phyloP scores from a whole-genome alignment of 2,329 filamentous ascomycete species.

The Didymella segeticola region DNA sequence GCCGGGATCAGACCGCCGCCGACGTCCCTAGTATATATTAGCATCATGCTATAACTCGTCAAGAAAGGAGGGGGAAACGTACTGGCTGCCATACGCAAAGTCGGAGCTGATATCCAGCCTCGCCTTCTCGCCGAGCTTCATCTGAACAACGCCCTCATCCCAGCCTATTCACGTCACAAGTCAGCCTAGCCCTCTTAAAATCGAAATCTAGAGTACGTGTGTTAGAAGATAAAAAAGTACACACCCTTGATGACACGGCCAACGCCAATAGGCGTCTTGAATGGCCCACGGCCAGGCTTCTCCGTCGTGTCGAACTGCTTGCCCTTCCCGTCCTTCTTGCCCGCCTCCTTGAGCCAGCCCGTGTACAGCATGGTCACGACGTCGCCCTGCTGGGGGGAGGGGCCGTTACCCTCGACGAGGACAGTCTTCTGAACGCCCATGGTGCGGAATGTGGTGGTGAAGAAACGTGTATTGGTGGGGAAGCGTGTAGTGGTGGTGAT shows the following conservation, averaged over 20 bases:
- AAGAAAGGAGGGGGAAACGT: not conserved
- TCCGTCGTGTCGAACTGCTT: conserved; percentile 79
- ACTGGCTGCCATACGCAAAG: conserved; percentile 44
- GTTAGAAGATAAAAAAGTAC: conserved; percentile 18
- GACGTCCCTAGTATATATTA: not conserved
- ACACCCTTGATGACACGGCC: conserved; percentile 86
- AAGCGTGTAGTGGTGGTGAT: not conserved
- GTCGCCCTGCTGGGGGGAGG: conserved; percentile 38
- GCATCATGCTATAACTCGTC: not conserved
- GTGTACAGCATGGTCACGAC: conserved; percentile 43
- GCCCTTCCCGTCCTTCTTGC: conserved; percentile 36
- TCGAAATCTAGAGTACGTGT: no score
- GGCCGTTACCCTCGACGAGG: conserved; percentile 38
- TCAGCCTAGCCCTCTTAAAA: not conserved
- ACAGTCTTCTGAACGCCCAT: conserved; percentile 42
- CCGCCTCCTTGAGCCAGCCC: conserved; percentile 35
- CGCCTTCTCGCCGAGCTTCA: conserved; percentile 90
- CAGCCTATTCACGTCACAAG: conserved; percentile 44
- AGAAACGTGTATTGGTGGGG: no score
- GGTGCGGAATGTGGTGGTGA: conserved; percentile 15
- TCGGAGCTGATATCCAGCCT: conserved; percentile 80
- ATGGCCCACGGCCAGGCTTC: conserved; percentile 68
- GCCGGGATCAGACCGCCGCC: conserved; percentile 74
- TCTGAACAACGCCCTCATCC: conserved; percentile 70
- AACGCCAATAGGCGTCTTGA: conserved; percentile 77